A percentile compares a stretch with the other conserved stretches of the same genome.
Conservation (phyloP, 2,329 filamentous ascomycete species). For the Verticillium tricorpus region DNA sequence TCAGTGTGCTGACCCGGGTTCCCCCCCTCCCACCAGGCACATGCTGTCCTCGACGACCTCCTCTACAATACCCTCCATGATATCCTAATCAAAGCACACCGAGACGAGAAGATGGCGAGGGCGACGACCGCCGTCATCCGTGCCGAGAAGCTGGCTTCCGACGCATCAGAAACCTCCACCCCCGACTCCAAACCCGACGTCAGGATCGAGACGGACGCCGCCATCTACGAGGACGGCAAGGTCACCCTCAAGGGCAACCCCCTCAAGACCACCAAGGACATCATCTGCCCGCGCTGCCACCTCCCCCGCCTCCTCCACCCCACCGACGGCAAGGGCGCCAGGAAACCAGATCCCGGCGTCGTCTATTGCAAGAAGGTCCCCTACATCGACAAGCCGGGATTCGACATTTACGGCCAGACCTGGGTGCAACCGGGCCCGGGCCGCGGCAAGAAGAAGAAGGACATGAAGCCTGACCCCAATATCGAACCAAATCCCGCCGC, state of each 20-base stretch:
- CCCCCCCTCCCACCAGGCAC: conserved; percentile 38
- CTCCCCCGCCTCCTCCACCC: conserved; percentile 70
- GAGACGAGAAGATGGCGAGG: conserved; percentile 72
- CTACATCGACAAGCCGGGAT: conserved; percentile 70
- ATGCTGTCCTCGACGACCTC: conserved; percentile 67
- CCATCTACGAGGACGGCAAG: conserved; percentile 64
- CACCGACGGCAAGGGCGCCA: conserved; percentile 63
- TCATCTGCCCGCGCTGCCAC: conserved; percentile 70
- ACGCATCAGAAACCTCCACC: conserved; percentile 48
- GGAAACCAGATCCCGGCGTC: conserved; percentile 60
- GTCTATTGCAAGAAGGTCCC: conserved; percentile 78
- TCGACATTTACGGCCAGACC: conserved; percentile 78
- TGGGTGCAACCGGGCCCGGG: conserved; percentile 69
- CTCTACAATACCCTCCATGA: conserved; percentile 75
- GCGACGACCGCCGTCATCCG: conserved; percentile 60
- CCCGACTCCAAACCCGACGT: conserved; percentile 52
- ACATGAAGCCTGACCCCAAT: conserved; percentile 55
- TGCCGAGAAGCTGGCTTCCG: conserved; percentile 57
- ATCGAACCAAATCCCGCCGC: conserved; percentile 36
- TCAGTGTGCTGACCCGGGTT: neutral
- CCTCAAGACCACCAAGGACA: conserved; percentile 64
- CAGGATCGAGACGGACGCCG: conserved; percentile 61
- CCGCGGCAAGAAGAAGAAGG: conserved; percentile 76
- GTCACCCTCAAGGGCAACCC: conserved; percentile 69
- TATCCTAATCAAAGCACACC: conserved; percentile 68